Base-by-base conservation (phyloP, 2,329 filamentous ascomycete genomes). In the Scolecobasidium constrictum region DNA sequence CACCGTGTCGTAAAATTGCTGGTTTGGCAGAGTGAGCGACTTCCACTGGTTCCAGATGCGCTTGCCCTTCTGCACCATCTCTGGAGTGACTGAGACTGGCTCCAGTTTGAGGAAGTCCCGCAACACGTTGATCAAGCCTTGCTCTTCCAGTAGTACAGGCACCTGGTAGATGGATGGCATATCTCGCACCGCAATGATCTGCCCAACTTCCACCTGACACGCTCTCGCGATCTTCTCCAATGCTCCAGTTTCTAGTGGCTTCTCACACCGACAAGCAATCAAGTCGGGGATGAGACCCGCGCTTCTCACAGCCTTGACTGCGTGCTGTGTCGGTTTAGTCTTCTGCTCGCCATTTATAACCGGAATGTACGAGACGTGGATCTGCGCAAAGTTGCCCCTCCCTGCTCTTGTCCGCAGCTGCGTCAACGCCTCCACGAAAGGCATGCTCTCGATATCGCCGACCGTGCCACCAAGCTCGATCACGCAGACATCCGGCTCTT, bases 241-340 rank as follows among this genome's bases (percentile, higher is more conserved):
- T 1, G 86, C 90, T 6, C 68, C 66, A 28, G 78, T 69, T 38
- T 86, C 81, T 5, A 96, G 75, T 11, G 81, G 75, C 41, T 73
- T 72, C 55, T 90, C 82, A 61, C 90, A 96, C 42, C 92, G 85
- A 60, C 92, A 96, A 12, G 90, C 92, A 65, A 96, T 92, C 82
- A 92, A 48, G 50, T 73, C 69, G 17, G 69, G 69, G 38, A 70
- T 64, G 46, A 75, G 64, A 57, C 87, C 87, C 49, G 84, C 82
- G 57, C 83, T 88, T 49, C 90, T 81, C 48, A 88, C 80, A 53
- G 83, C 78, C 57, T 81, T 81, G 54, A 96, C 86, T 19, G 90
- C 86, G 54, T 86, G 78, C 62, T 98, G 92, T 0, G 92, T 98
- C 0, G 92, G 92, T 68, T 96, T 96, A 7, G 88, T 96, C 76